A percentile compares a stretch with the other conserved stretches of the same genome.
Conservation (phyloP, 148 eudicot species). For the Drosera capensis region DNA sequence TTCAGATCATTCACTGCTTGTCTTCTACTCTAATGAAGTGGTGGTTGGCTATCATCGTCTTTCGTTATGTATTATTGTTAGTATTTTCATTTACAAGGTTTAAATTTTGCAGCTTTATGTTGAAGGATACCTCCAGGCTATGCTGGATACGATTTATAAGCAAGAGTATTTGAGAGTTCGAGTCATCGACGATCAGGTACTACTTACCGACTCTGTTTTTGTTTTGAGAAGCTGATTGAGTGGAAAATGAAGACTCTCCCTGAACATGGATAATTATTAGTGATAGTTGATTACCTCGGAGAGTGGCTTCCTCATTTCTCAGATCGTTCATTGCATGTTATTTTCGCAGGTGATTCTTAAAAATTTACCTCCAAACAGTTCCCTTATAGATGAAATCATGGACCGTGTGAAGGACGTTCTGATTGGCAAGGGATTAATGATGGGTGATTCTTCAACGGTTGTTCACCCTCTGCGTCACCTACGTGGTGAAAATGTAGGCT, state of each 20-base stretch:
- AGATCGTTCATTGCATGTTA: background rate
- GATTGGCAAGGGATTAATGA: constrained; percentile 70
- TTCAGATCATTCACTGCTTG: too few relatives aligned
- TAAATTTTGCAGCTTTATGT: constrained; percentile 60
- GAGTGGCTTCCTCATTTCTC: background rate
- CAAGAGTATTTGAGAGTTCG: constrained; percentile 94
- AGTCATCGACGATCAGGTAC: constrained; percentile 92
- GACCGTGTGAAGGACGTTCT: constrained; percentile 81
- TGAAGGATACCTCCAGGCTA: constrained; percentile 98
- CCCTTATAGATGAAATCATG: constrained; percentile 82
- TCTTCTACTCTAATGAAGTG: too few relatives aligned
- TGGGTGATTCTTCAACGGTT: constrained; percentile 55
- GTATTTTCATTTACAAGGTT: background rate
- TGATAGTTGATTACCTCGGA: background rate
- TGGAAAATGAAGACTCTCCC: background rate
- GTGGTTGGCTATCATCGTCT: background rate
- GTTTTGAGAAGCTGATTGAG: too few relatives aligned
- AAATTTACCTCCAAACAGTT: constrained; percentile 85
- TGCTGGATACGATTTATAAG: constrained; percentile 81
- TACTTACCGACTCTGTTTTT: too few relatives aligned
- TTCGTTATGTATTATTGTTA: background rate
- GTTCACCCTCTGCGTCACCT: constrained; percentile 58
- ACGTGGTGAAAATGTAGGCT: constrained; percentile 71
- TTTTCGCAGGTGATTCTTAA: constrained; percentile 65
- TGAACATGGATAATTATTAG: background rate